Base-by-base conservation (phyloP, 1,284 basidiomycete species). In the Rhodotorula sp. region DNA sequence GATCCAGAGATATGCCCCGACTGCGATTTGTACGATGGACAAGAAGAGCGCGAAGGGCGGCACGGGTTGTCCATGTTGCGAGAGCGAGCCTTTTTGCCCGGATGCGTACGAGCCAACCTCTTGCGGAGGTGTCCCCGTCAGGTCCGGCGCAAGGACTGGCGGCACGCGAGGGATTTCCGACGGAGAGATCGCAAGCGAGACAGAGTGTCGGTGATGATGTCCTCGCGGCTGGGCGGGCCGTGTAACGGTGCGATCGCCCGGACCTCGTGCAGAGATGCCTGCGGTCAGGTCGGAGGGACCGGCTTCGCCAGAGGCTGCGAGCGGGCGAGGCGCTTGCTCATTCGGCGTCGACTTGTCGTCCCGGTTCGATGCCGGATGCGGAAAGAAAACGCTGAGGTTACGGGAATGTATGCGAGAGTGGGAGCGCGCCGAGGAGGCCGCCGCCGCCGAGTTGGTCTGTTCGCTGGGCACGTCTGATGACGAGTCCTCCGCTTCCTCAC, bases 351-450 rank as follows among this genome's bases (percentile, higher is more conserved):
- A 88, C 88, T 76, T 0, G 86, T 88, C 79, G 90, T 90, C 12
- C 87, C 87, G 65, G 1, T 87, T 77, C 6, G 75, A 66, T 5
- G 90, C 91, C 0, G 92, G 91, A 56, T 89, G 86, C 6, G 94
- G 93, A 77, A 96, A 97, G 85, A 90, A 95, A 23, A 94, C 85
- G 3, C 91, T 93, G 2, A 97, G 84, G 79, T 97, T 97, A 63
- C 93, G 87, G 6, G 92, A 92, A 80, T 97, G 93, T 31, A 95
- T 85, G 16, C 91, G 86, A 1, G 87, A 84, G 80, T 93, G 91
- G 15, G 80, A 80, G 65, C 86, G 84, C 61, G 58, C 26, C 10
- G 54, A 8, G 15, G 54, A 29, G 23, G 54, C 26, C 14, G 54
- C 51, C 20, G 21, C 26, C 29, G 54, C 54, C 16, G n/a, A 43